phyloP scores from a whole-genome alignment of 2,329 filamentous ascomycete genomes.

The Cladobotryum protrusum region DNA sequence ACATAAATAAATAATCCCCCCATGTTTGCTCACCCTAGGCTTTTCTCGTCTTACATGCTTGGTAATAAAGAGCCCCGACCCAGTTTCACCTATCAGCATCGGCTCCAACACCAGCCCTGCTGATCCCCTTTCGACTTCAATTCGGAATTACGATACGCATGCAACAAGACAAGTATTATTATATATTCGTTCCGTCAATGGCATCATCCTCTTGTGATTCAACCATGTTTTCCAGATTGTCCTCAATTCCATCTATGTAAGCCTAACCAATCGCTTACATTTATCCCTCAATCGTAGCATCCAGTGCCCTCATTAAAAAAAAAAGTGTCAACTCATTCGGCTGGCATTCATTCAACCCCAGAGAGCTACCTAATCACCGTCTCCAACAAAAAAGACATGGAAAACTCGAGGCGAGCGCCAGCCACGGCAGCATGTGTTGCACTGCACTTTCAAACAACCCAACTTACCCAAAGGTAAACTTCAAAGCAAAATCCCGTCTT shows the following conservation, averaged over 20 bases:
- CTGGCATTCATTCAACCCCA: conserved; percentile 5
- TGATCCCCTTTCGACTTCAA: no score
- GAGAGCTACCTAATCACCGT: not conserved
- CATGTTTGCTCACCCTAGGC: no score
- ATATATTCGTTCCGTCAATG: no score
- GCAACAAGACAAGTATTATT: no score
- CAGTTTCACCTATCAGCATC: no score
- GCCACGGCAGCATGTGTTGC: not conserved
- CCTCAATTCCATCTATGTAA: conserved; percentile 16
- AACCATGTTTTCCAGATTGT: conserved; percentile 8
- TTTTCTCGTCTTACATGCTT: no score
- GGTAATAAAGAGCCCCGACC: no score
- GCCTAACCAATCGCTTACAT: conserved; percentile 16
- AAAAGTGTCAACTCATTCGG: conserved; percentile 5
- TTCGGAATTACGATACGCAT: no score
- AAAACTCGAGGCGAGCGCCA: conserved; percentile 2
- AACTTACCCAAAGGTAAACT: not conserved
- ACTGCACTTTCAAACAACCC: conserved; percentile 1
- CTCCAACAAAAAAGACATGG: not conserved
- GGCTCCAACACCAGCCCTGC: no score
- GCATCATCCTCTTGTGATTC: no score
- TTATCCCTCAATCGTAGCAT: conserved; percentile 4
- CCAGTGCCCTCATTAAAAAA: not conserved
- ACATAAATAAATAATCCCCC: no score
- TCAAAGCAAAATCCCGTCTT: not conserved